Base-by-base conservation (phyloP, 441 rosid species). In the Syzygium syzygioides region DNA sequence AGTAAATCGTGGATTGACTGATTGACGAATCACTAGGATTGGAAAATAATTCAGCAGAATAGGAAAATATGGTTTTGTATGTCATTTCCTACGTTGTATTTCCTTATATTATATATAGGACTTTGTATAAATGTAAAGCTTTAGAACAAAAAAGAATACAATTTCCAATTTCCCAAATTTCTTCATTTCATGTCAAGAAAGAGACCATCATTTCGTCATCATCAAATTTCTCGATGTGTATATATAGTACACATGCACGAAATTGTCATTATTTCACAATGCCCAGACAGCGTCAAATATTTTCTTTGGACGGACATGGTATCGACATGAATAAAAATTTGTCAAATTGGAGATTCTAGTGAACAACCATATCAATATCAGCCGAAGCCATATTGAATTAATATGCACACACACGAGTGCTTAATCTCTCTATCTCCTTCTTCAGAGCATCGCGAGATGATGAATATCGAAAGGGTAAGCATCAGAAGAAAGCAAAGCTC, bases 381-480 rank as follows among this genome's bases (percentile, higher is more conserved):
- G 37, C 14, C 3, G 45, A 68, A 32, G 20, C 50, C 3, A 9
- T 37, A 19, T 20, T 0, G 1, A 37, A 23, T 11, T 37, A 71
- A 71, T 10, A 19, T 11, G 80, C 45, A 41, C 28, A 11, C 80
- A 11, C 28, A 68, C 3, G 48, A 68, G 79, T 14, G 9, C 14
- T 10, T 19, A 34, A 34, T 68, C 79, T 68, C 48, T 5, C 26
- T 37, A 5, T 10, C 37, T 71, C 48, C 50, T 34, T 37, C 80
- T 37, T 71, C 80, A 71, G 50, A 37, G 1, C 50, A 23, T 71
- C 0, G 17, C 62, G 2, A 88, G 89, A 45, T n/a, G 71, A 37
- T 30, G 57, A 59, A 88, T 88, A 62, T 84, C 87, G 14, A 57
- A 15, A n/a, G 89, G 89, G 18, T 60, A 59, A 88, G 55, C 89